Base-by-base conservation (phyloP, 2,329 filamentous ascomycete genomes). In the Pseudogymnoascus pannorum region DNA sequence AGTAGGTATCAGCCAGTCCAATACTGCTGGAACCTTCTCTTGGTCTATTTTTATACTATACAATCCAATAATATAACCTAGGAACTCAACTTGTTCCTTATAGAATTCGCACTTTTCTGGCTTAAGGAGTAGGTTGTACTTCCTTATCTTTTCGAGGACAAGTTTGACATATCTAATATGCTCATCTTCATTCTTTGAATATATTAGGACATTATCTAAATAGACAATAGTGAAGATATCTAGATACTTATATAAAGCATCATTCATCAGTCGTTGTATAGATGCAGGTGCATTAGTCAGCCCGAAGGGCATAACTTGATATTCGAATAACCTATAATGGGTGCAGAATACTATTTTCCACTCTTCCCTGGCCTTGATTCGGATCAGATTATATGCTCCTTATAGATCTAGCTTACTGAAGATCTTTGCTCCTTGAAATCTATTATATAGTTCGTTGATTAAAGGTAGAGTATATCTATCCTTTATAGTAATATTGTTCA, bases 291-390 rank as follows among this genome's bases (percentile, higher is more conserved):
- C n/a, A n/a, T n/a, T n/a, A n/a, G n/a, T n/a, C n/a, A n/a, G n/a
- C n/a, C n/a, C n/a, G n/a, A n/a, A n/a, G n/a, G n/a, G n/a, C n/a
- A n/a, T n/a, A n/a, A n/a, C n/a, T n/a, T n/a, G n/a, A n/a, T n/a
- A n/a, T n/a, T n/a, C n/a, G n/a, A n/a, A 77, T 4, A 66, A 62
- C 35, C 71, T 65, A 62, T 70, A 75, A 24, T 67, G 58, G 1
- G 66, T 75, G 18, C 61, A 22, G 60, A 76, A 77, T 0, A 67
- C 67, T 16, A 64, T 75, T 61, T 72, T 74, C 67, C 64, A 74
- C 63, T 75, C 65, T 35, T 76, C 60, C 5, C 68, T n/a, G n/a
- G n/a, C n/a, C 68, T 63, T 66, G 18, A 77, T 75, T 8, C 65
- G 29, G 1, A 76, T 70, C 1, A 66, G 40, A 42, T 76, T 68